phyloP scores from a whole-genome alignment of 2,329 filamentous ascomycete species.

The Penicillium hordei region DNA sequence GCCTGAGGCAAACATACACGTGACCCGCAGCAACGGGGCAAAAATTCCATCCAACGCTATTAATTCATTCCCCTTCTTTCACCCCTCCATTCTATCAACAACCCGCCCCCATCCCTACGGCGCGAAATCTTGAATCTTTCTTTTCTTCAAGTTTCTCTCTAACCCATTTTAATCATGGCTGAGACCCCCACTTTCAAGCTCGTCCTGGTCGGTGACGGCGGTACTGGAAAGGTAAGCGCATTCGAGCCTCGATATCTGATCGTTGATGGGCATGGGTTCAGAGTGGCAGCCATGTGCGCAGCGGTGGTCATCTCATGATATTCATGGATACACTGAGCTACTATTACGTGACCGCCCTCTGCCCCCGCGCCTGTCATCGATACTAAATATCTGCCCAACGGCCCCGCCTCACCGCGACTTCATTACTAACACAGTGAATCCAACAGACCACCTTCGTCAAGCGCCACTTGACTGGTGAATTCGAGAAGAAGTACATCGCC shows the following conservation, averaged over 20 bases:
- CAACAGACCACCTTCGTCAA: constrained; percentile 98
- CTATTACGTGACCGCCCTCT: constrained; percentile 11
- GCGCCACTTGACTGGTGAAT: constrained; percentile 99
- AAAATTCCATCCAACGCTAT: constrained; percentile 36
- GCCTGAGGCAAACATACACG: constrained; percentile 23
- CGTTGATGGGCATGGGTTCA: constrained; percentile 6
- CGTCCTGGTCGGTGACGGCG: constrained; percentile 97
- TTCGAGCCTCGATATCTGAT: not conserved
- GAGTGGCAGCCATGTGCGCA: constrained; percentile 5
- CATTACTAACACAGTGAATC: constrained; percentile 26
- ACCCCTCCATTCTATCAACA: constrained; percentile 28
- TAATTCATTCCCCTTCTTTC: constrained; percentile 28
- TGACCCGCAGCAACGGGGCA: constrained; percentile 25
- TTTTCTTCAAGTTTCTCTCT: constrained; percentile 14
- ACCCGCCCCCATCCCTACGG: constrained; percentile 25
- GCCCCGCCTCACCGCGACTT: constrained; percentile 16
- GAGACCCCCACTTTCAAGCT: constrained; percentile 92
- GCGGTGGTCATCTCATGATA: not conserved
- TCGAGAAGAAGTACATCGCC: constrained; percentile 99
- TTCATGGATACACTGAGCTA: not conserved
- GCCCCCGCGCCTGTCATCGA: constrained; percentile 30
- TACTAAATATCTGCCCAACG: constrained; percentile 28
- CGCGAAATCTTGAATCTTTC: constrained; percentile 18
- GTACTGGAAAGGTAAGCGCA: constrained; percentile 90
- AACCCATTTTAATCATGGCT: constrained; percentile 58